Conservation (phyloP, 345 rosid species). For the Fremontodendron californicum region DNA sequence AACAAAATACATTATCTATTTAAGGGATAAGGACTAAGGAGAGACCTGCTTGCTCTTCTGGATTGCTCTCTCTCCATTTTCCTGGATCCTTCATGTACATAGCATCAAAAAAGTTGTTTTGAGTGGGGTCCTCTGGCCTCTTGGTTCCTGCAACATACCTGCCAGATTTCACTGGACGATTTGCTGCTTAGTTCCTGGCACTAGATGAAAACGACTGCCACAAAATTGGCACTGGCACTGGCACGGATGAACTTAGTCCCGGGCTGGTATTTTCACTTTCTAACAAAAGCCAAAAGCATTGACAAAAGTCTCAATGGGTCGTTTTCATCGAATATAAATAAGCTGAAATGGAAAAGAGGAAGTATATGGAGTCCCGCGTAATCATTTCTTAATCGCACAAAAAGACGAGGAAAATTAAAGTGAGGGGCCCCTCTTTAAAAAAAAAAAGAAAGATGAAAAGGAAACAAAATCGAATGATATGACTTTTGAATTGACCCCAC, state of each 20-base stretch:
- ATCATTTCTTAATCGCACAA: background rate
- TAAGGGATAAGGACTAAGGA: too few relatives aligned
- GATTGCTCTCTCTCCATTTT: background rate
- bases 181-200: background rate
- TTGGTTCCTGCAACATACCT: background rate
- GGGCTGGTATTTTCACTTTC: background rate
- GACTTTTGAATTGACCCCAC: background rate
- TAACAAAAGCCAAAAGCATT: background rate
- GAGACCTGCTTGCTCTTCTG: background rate
- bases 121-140: background rate
- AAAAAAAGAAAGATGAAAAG: constrained; percentile 14
- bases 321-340: background rate
- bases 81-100: background rate
- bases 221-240: background rate
- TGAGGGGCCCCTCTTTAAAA: background rate
- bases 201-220: background rate
- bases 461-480: background rate
- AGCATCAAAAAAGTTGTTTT: background rate
- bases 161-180: background rate
- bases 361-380: constrained; percentile 1
- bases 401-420: constrained; percentile 14
- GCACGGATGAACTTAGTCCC: background rate
- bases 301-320: background rate
- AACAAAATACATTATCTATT: too few relatives aligned
- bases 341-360: background rate